Evolutionary conservation across 768 basidiomycete species (phyloP), one percentile per base, ranked within the genome.

Genomic region (Boletus rubescentipes): DNA sequence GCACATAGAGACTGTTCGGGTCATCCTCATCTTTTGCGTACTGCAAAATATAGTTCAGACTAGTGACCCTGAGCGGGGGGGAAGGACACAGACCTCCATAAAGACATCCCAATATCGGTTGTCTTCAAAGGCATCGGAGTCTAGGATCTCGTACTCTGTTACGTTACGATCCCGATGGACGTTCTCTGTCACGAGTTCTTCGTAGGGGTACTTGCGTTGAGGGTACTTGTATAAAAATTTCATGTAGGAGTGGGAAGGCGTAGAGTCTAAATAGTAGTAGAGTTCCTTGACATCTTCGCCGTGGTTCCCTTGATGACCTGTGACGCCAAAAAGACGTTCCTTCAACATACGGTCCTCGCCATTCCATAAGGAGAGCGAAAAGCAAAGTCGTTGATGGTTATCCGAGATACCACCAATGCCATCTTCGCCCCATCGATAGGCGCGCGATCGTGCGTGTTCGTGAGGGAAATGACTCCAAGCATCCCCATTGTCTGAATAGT

Each of bases 221-320:
- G 97, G 95, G 63, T 99, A 99, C 71, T 99, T 99, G 83, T 99
- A 99, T 52, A 98, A 75, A 73, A 92, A 98, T 72, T 99, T 99
- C 97, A 99, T 98, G 80, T 98, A 99, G 7, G 95, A 97, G 66
- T 99, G 97, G 2, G 97, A 98, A 35, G 97, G 97, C 1, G 97
- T 98, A 35, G 93, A 96, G 70, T 98, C 97, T 56, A 99, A 83
- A 72, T 99, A 99, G 70, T 96, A 99, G 72, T 99, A 99, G 29
- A 98, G 76, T 67, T 99, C 97, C 73, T 98, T 98, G 76, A 96
- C 94, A 67, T 99, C 97, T 73, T 99, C 97, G 58, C 97, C 97
- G 70, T 99, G 97, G 69, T 99, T 99, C 42, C 97, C 96, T 76
- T 99, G 89, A 66, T 94, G 91, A 8, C 94, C 94, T 38, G 96